phyloP scores from a whole-genome alignment of 2,329 filamentous ascomycete genomes.

The Fusarium incarnatum region DNA sequence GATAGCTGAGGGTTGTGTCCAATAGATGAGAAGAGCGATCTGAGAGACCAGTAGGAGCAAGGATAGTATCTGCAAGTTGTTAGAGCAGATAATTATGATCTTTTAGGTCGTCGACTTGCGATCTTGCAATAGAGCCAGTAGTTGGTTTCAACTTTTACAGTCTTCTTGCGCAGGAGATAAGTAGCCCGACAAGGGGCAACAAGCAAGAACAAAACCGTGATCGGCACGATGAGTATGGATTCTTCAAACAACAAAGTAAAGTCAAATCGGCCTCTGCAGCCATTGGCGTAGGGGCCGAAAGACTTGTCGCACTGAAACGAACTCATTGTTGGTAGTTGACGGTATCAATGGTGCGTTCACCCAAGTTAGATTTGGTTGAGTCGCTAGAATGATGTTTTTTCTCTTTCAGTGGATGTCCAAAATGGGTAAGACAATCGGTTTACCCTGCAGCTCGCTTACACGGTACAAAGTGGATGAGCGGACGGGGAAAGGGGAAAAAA shows the following conservation, averaged over 20 bases:
- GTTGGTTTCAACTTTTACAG: conserved; percentile 35
- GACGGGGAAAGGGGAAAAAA: background rate
- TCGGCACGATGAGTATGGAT: conserved; percentile 47
- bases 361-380: background rate
- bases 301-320: conserved; percentile 28
- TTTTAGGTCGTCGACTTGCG: conserved; percentile 12
- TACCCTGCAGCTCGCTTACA: conserved; percentile 7
- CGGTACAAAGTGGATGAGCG: background rate
- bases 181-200: conserved; percentile 38
- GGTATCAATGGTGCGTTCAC: background rate
- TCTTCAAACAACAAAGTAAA: conserved; percentile 60
- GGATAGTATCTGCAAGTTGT: conserved; percentile 22
- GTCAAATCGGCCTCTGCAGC: conserved; percentile 59
- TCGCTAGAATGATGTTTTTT: background rate
- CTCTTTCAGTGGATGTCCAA: background rate
- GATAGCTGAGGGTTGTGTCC: conserved; percentile 22
- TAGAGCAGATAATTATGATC: background rate
- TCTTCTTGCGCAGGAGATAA: conserved; percentile 37
- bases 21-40: conserved; percentile 21
- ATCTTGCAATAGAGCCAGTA: conserved; percentile 37
- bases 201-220: conserved; percentile 46
- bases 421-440: background rate
- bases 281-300: conserved; percentile 37
- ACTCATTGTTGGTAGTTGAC: conserved; percentile 6
- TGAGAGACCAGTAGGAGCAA: conserved; percentile 20